Conservation (phyloP, 495 filamentous ascomycete species). For the Bacidia rubella region DNA sequence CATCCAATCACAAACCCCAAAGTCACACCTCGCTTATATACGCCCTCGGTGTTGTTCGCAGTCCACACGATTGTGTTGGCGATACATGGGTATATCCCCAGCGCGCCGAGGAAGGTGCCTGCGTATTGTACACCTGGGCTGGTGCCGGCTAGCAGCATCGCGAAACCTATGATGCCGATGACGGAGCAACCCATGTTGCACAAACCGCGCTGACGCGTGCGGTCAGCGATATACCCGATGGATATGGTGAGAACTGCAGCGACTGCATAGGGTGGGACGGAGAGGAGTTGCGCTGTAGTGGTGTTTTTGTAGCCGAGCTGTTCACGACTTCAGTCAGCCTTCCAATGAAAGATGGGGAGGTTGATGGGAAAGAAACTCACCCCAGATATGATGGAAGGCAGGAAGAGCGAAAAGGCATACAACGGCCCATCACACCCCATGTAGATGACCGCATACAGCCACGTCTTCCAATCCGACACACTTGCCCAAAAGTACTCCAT, state of each 20-base stretch:
- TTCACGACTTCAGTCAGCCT: not conserved
- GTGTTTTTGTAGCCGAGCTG: slow-evolving; percentile 47
- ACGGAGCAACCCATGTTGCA: slow-evolving; percentile 65
- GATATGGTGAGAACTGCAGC: slow-evolving; percentile 65
- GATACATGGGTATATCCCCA: slow-evolving; percentile 86
- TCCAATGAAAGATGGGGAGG: not conserved
- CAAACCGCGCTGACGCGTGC: slow-evolving; percentile 60
- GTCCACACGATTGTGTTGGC: slow-evolving; percentile 87
- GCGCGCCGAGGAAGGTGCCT: slow-evolving; percentile 70
- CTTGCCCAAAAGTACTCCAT: slow-evolving; percentile 62
- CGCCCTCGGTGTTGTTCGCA: slow-evolving; percentile 81
- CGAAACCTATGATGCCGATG: slow-evolving; percentile 64
- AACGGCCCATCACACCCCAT: slow-evolving; percentile 61
- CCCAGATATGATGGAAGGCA: slow-evolving; percentile 65
- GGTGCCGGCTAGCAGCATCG: slow-evolving; percentile 54
- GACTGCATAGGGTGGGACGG: slow-evolving; percentile 78
- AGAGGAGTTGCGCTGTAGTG: slow-evolving; percentile 65
- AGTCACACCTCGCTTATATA: slow-evolving; percentile 82
- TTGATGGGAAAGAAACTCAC: not conserved
- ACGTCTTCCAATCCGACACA: slow-evolving; percentile 82
- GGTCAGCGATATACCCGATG: slow-evolving; percentile 68
- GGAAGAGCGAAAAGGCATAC: slow-evolving; percentile 84
- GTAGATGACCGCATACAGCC: slow-evolving; percentile 59
- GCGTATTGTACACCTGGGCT: slow-evolving; percentile 59
- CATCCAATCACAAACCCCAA: slow-evolving; percentile 82